Conservation (phyloP, 2,329 filamentous ascomycete genomes). For the Venturiaceae sp. region DNA sequence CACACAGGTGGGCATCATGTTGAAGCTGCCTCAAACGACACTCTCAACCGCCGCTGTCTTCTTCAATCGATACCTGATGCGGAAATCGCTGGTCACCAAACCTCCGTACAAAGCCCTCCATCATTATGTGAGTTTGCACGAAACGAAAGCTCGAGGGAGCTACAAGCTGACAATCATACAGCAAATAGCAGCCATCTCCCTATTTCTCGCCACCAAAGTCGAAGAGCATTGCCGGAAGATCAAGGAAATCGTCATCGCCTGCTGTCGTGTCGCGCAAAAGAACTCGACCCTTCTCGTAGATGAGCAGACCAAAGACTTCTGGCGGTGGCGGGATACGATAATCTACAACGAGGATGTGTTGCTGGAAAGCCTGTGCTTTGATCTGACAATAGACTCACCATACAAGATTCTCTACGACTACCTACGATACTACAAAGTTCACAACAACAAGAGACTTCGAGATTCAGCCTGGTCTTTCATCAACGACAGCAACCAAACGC, state of each 20-base stretch:
- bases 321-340: slow-evolving; percentile 94
- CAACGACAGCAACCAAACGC: slow-evolving; percentile 80
- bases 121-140: slow-evolving; percentile 51
- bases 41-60: slow-evolving; percentile 88
- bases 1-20: slow-evolving; percentile 81
- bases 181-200: slow-evolving; percentile 79
- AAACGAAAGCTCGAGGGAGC: no score
- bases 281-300: slow-evolving; percentile 83
- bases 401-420: slow-evolving; percentile 78
- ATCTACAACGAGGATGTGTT: slow-evolving; percentile 86
- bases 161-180: slow-evolving; percentile 13
- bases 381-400: slow-evolving; percentile 81
- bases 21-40: slow-evolving; percentile 86
- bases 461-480: slow-evolving; percentile 90
- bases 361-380: slow-evolving; percentile 86
- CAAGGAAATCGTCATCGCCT: slow-evolving; percentile 85
- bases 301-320: slow-evolving; percentile 96
- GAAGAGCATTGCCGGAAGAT: slow-evolving; percentile 97
- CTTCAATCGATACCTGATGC: slow-evolving; percentile 95
- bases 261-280: slow-evolving; percentile 91
- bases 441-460: slow-evolving; percentile 71
- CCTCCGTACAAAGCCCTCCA: slow-evolving; percentile 60
- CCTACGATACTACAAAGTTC: slow-evolving; percentile 60
- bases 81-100: slow-evolving; percentile 67
- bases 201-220: slow-evolving; percentile 94